Conservation (phyloP, 2,329 filamentous ascomycete species). For the Talaromyces sp. region DNA sequence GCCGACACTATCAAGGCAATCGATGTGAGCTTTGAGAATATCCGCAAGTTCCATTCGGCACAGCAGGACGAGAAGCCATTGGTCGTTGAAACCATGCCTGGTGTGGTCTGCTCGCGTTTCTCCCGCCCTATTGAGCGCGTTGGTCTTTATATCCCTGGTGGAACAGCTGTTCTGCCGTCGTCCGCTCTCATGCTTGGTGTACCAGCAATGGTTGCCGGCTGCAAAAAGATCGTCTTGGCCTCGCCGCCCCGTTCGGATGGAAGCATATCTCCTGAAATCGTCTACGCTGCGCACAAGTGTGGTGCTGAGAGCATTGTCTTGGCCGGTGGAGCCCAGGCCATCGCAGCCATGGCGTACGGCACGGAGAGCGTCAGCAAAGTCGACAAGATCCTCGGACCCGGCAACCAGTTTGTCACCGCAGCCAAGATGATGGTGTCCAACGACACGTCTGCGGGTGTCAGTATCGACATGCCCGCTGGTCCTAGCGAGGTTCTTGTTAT, state of each 20-base stretch:
- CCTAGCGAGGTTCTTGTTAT: conserved; percentile 96
- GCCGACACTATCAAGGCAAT: conserved; percentile 87
- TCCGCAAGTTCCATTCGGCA: conserved; percentile 85
- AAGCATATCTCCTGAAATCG: conserved; percentile 89
- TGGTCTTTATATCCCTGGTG: conserved; percentile 92
- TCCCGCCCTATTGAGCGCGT: conserved; percentile 87
- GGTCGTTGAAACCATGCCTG: conserved; percentile 93
- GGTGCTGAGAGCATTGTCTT: conserved; percentile 94
- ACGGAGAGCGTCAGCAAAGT: conserved; percentile 93
- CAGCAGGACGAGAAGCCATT: conserved; percentile 80
- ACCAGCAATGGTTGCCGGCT: conserved; percentile 94
- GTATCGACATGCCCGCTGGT: conserved; percentile 97
- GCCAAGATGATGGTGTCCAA: conserved; percentile 98
- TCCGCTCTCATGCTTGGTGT: conserved; percentile 98
- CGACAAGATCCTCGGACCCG: conserved; percentile 96
- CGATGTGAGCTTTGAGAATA: conserved; percentile 89
- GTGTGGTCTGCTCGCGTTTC: conserved; percentile 90
- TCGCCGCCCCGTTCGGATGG: conserved; percentile 87
- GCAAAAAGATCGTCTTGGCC: conserved; percentile 88
- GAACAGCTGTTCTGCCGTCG: conserved; percentile 92
- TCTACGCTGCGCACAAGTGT: conserved; percentile 95
- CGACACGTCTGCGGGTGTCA: conserved; percentile 88
- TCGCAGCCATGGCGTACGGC: conserved; percentile 95
- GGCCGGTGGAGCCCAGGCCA: conserved; percentile 89
- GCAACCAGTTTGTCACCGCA: conserved; percentile 97